Percentiles rank a stretch among this genome's conserved stretches.
Evolutionary conservation across 148 eudicot genomes (phyloP).

Genomic region (Fagopyrum esculentum): DNA sequence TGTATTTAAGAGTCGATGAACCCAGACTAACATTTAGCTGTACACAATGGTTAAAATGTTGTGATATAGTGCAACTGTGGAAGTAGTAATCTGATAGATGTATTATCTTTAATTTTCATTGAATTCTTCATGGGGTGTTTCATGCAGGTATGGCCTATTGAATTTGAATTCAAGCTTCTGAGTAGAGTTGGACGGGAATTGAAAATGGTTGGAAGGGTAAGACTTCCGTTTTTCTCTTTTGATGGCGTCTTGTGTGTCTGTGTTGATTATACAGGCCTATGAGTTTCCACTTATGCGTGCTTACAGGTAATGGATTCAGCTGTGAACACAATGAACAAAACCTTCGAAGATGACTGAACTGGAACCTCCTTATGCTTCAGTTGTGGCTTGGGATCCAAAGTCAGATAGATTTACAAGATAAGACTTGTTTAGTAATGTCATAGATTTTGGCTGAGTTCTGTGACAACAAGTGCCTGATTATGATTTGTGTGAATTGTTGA

Average conservation of each 20-base stretch:
- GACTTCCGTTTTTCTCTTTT: background rate
- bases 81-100: too few relatives aligned
- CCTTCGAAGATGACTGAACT: constrained; percentile 56
- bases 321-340: constrained; percentile 66
- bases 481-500: too few relatives aligned
- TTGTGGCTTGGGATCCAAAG: background rate
- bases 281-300: background rate
- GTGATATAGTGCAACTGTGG: too few relatives aligned
- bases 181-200: constrained; percentile 91
- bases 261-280: constrained; percentile 1
- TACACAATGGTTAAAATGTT: too few relatives aligned
- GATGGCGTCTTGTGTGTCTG: background rate
- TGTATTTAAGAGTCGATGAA: too few relatives aligned
- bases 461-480: background rate
- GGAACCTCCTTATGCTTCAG: background rate
- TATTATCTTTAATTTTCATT: too few relatives aligned
- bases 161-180: constrained; percentile 75
- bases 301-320: constrained; percentile 95
- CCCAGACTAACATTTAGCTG: too few relatives aligned
- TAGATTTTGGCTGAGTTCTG: constrained; percentile 15
- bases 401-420: background rate
- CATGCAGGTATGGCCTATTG: constrained; percentile 86
- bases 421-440: constrained; percentile 6
- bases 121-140: background rate
- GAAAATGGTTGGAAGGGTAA: constrained; percentile 75